phyloP scores from a whole-genome alignment of 164 flowering plant species.

The Macadamia tetraphylla region DNA sequence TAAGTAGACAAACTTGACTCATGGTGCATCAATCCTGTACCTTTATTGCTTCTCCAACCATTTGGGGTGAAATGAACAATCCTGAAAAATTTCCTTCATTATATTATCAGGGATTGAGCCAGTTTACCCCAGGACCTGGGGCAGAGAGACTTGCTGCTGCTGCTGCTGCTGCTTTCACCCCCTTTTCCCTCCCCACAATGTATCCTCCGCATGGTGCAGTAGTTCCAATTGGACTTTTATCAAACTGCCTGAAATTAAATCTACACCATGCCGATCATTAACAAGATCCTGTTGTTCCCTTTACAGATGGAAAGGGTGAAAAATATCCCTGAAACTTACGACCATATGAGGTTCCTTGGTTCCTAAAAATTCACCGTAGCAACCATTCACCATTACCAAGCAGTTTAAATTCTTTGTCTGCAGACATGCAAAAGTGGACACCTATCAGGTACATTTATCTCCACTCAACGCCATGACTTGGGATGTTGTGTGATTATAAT shows the following conservation, averaged over 20 bases:
- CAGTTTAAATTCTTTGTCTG: too few species aligned
- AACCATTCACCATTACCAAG: too few species aligned
- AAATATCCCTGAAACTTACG: slow-evolving; percentile 36
- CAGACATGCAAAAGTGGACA: too few species aligned
- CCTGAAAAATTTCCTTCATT: slow-evolving; percentile 75
- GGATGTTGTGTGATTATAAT: too few species aligned
- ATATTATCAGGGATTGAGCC: slow-evolving; percentile 84
- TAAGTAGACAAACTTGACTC: not conserved
- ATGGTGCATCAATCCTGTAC: slow-evolving; percentile 22
- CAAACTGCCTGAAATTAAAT: slow-evolving; percentile 85
- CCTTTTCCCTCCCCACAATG: slow-evolving; percentile 68
- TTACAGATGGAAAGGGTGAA: slow-evolving; percentile 3
- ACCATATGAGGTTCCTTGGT: slow-evolving; percentile 71
- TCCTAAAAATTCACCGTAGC: too few species aligned
- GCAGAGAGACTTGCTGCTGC: slow-evolving; percentile 76
- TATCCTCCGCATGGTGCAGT: slow-evolving; percentile 93
- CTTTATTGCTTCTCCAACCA: slow-evolving; percentile 93
- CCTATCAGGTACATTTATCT: too few species aligned
- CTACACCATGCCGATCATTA: slow-evolving; percentile 65
- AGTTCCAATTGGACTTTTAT: slow-evolving; percentile 91
- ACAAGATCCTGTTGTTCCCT: not conserved
- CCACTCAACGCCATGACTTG: too few species aligned
- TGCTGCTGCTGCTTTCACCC: slow-evolving; percentile 83
- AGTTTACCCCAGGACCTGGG: slow-evolving; percentile 79
- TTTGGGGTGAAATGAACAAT: slow-evolving; percentile 74